phyloP scores from a whole-genome alignment of 257 asterid genomes.

The Solanum sparsipilum region DNA sequence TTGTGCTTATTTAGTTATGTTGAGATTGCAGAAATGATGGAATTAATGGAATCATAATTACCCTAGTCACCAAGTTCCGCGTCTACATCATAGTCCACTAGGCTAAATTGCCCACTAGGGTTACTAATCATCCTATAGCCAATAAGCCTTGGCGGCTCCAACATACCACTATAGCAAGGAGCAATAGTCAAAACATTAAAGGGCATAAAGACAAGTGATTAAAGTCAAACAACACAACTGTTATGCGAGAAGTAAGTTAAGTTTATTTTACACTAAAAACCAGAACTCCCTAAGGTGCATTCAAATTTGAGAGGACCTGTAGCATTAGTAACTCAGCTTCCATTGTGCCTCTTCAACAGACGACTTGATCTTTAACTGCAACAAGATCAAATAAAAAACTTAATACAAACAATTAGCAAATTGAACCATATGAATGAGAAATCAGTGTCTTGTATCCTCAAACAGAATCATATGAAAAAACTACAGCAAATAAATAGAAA shows the following conservation, averaged over 20 bases:
- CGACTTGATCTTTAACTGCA: slow-evolving; percentile 11
- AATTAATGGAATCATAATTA: background rate
- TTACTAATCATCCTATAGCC: background rate
- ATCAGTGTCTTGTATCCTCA: background rate
- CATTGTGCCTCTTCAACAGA: background rate
- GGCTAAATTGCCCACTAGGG: background rate
- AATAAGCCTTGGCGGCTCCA: background rate
- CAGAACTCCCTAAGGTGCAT: slow-evolving; percentile 24
- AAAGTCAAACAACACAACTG: background rate
- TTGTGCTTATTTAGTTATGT: background rate
- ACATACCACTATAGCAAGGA: background rate
- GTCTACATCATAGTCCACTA: background rate
- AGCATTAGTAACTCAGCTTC: background rate
- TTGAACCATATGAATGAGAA: background rate
- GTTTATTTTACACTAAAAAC: slow-evolving; percentile 26
- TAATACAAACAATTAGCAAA: background rate
- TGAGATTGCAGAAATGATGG: background rate
- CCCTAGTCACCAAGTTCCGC: background rate
- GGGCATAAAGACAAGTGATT: background rate
- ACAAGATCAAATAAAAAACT: slow-evolving; percentile 3
- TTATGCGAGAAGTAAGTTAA: background rate
- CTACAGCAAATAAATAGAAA: background rate
- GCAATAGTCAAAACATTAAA: background rate
- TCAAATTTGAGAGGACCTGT: slow-evolving; percentile 5
- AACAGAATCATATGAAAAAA: background rate